These are phyloP conservation scores for Melaleuca quinquenervia DNA, from an alignment of 345 rosid species.

Conservation along the genomic window DNA sequence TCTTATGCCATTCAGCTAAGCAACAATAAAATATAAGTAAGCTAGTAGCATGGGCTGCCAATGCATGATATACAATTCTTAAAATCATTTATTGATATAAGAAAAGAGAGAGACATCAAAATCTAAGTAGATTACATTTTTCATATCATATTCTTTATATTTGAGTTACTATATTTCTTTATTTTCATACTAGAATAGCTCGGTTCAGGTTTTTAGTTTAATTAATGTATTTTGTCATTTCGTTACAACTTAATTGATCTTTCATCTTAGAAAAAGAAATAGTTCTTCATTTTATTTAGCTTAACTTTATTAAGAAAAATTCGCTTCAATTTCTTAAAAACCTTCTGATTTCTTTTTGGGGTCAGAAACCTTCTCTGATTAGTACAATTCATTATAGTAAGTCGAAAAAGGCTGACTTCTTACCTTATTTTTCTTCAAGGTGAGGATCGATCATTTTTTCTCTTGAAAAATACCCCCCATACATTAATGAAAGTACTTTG, in stretches of 20 bases:
- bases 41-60: background rate
- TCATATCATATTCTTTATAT: background rate
- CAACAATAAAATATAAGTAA: background rate
- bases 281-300: background rate
- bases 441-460: background rate
- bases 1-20: background rate
- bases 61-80: background rate
- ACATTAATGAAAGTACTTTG: background rate
- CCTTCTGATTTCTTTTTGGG: background rate
- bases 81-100: background rate
- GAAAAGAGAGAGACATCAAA: background rate
- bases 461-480: background rate
- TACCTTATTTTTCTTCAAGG: background rate
- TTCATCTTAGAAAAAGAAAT: background rate
- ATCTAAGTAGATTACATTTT: background rate
- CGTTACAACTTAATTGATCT: background rate
- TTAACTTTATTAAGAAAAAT: background rate
- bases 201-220: background rate
- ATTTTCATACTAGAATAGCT: background rate
- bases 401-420: background rate
- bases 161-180: background rate
- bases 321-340: background rate
- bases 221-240: background rate
- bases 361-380: background rate
- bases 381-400: background rate